Percentiles rank a stretch among this genome's conserved stretches.
phyloP scores from a whole-genome alignment of 768 basidiomycete genomes.

The Coprinopsis sp. region DNA sequence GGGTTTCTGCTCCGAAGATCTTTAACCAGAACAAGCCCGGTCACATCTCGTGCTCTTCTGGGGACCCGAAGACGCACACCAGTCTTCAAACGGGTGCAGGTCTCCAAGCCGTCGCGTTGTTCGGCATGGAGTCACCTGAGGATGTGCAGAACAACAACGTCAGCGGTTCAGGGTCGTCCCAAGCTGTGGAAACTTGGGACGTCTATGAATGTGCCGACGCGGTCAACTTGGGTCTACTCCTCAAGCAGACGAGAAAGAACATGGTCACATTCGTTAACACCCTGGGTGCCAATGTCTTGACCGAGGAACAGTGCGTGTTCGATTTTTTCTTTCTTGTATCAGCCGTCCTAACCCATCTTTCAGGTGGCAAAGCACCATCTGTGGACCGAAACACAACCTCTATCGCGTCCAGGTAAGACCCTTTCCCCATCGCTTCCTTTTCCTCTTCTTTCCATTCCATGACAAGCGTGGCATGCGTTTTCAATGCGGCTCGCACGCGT shows the following conservation, averaged over 20 bases:
- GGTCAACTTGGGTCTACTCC: constrained; percentile 1
- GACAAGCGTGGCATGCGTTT: not conserved
- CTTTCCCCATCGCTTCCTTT: not conserved
- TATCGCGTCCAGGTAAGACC: constrained; percentile 8
- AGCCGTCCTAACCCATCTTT: not conserved
- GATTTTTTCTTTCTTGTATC: not conserved
- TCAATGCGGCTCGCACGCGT: no score
- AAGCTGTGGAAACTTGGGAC: constrained; percentile 2
- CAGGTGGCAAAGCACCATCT: constrained; percentile 9
- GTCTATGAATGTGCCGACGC: constrained; percentile 3
- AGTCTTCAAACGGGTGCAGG: no score
- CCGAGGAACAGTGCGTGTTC: constrained; percentile 4
- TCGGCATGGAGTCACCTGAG: not conserved
- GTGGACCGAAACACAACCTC: constrained; percentile 6
- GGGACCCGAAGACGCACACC: no score
- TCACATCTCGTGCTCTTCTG: no score
- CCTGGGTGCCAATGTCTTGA: constrained; percentile 2
- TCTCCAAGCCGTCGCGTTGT: no score
- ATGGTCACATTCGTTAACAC: not conserved
- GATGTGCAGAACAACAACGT: no score
- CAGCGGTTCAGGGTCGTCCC: no score
- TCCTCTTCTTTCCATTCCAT: not conserved
- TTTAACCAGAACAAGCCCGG: no score
- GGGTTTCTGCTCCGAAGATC: no score
- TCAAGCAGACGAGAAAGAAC: not conserved